Percentiles rank a stretch among this genome's conserved stretches.
These are phyloP conservation scores for Debaryomyces coudertii DNA, from an alignment of 1,139 yeast genomes.

Conservation along the genomic window DNA sequence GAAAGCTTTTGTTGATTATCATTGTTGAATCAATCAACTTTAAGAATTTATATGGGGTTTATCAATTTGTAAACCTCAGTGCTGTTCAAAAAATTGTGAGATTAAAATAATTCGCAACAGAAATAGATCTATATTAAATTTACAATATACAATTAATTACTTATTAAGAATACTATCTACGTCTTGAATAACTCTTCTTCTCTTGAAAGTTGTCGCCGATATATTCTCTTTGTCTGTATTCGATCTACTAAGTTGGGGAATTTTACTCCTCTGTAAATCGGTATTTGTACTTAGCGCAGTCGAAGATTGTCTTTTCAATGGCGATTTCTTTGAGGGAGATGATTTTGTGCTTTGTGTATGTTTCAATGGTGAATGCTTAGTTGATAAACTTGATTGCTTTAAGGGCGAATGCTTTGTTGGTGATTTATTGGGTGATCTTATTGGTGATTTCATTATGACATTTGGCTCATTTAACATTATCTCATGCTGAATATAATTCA, in stretches of 20 bases:
- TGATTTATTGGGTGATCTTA: not conserved
- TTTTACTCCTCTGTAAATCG: constrained; percentile 11
- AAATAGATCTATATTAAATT: not conserved
- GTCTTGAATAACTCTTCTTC: constrained; percentile 18
- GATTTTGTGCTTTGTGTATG: not conserved
- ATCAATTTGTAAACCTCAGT: constrained; percentile 9
- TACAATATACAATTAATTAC: constrained; percentile 9
- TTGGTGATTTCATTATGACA: constrained; percentile 4
- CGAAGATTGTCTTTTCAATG: constrained; percentile 11
- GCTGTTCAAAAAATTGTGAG: constrained; percentile 9
- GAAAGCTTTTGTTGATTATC: constrained; percentile 13
- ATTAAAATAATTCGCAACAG: constrained; percentile 1
- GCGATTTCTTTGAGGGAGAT: constrained; percentile 7
- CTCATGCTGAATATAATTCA: constrained; percentile 1
- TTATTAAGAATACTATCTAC: constrained; percentile 12
- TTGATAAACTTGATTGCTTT: constrained; percentile 2
- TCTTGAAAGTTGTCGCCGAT: constrained; percentile 17
- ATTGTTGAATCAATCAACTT: constrained; percentile 5
- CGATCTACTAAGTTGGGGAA: constrained; percentile 15
- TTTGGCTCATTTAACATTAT: not conserved
- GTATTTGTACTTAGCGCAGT: constrained; percentile 7
- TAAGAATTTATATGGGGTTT: constrained; percentile 6
- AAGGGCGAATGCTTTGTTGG: constrained; percentile 3
- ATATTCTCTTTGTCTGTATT: constrained; percentile 13
- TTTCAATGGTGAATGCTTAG: constrained; percentile 2